Conservation (phyloP, 345 rosid species). For the Triadica sebifera region DNA sequence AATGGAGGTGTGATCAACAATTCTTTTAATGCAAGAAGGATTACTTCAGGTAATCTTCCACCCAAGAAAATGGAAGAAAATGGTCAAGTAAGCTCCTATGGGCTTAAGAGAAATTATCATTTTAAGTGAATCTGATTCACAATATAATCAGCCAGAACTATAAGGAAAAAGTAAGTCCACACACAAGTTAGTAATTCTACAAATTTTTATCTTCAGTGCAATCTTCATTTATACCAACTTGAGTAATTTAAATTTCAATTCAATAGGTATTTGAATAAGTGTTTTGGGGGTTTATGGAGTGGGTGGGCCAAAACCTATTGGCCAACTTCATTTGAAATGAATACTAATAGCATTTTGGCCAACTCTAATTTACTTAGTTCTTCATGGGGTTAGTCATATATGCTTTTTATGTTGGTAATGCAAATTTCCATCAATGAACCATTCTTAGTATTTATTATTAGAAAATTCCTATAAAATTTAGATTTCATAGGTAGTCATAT, state of each 20-base stretch:
- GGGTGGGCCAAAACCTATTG: background rate
- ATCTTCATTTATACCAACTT: background rate
- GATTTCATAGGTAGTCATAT: background rate
- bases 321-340: background rate
- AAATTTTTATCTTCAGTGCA: background rate
- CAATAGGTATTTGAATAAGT: too few relatives aligned
- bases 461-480: background rate
- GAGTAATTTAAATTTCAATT: constrained; percentile 6
- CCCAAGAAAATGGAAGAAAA: constrained; percentile 66
- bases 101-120: constrained; percentile 68
- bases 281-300: background rate
- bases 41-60: constrained; percentile 48
- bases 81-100: constrained; percentile 63
- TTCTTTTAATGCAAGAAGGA: constrained; percentile 52
- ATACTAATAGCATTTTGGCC: background rate
- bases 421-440: background rate
- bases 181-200: constrained; percentile 60
- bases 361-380: background rate
- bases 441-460: background rate
- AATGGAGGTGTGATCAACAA: constrained; percentile 48
- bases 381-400: background rate
- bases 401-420: background rate
- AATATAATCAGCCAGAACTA: constrained; percentile 64
- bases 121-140: constrained; percentile 67
- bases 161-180: constrained; percentile 85